Conservation (phyloP, 2,329 filamentous ascomycete species). For the Fusarium cyanostomum region DNA sequence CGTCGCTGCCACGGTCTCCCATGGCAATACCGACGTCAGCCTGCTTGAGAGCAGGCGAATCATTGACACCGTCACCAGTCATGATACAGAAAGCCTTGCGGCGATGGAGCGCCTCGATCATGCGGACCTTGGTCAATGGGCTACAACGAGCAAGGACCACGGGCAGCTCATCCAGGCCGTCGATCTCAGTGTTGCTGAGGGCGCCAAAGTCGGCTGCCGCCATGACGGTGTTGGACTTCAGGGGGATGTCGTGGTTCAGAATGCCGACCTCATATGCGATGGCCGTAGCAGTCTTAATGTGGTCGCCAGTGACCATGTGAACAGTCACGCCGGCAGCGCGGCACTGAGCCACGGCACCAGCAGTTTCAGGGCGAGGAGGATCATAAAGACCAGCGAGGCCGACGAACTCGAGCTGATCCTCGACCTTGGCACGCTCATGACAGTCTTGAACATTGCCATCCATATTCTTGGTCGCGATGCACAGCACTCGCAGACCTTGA, state of each 20-base stretch:
- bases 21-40: constrained; percentile 81
- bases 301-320: constrained; percentile 76
- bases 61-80: constrained; percentile 81
- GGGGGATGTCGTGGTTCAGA: constrained; percentile 51
- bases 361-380: constrained; percentile 74
- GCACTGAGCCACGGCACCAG: constrained; percentile 67
- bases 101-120: constrained; percentile 78
- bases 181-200: constrained; percentile 69
- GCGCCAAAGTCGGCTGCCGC: constrained; percentile 70
- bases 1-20: constrained; percentile 75
- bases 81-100: constrained; percentile 75
- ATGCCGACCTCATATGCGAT: constrained; percentile 74
- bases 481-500: constrained; percentile 74
- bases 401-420: constrained; percentile 68
- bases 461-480: constrained; percentile 66
- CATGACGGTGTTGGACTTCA: constrained; percentile 63
- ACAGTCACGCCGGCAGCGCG: constrained; percentile 70
- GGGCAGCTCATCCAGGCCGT: constrained; percentile 67
- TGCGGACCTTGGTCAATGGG: constrained; percentile 76
- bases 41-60: constrained; percentile 76
- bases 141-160: constrained; percentile 76
- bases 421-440: constrained; percentile 62
- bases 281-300: constrained; percentile 72
- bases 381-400: constrained; percentile 78
- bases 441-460: constrained; percentile 48